These are phyloP conservation scores for Hypomontagnella submonticulosa DNA, from an alignment of 495 filamentous ascomycete genomes.

Conservation along the genomic window DNA sequence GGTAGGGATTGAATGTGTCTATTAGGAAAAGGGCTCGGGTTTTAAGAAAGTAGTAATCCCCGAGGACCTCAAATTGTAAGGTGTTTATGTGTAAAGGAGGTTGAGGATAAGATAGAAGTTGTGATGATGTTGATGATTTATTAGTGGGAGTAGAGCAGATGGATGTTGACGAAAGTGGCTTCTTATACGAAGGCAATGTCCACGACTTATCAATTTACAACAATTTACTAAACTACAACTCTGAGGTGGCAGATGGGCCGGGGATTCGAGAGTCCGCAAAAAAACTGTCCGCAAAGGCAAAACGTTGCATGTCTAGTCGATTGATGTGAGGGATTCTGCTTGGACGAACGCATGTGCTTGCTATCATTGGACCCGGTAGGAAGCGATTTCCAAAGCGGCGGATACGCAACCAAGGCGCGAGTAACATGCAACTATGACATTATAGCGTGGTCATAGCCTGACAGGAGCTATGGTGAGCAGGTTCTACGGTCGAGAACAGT, in stretches of 20 bases:
- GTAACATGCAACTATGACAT: slow-evolving; percentile 44
- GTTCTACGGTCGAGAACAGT: slow-evolving; percentile 10
- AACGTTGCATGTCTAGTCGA: slow-evolving; percentile 7
- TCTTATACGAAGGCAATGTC: slow-evolving; percentile 18
- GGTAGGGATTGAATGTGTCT: background rate
- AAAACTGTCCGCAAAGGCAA: slow-evolving; percentile 5
- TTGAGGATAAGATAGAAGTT: slow-evolving; percentile 1
- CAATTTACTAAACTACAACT: slow-evolving; percentile 18
- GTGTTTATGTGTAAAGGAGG: slow-evolving; percentile 9
- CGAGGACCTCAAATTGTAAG: slow-evolving; percentile 21
- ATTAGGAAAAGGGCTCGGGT: slow-evolving; percentile 15
- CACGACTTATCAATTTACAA: background rate
- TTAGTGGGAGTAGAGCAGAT: slow-evolving; percentile 1
- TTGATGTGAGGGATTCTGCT: slow-evolving; percentile 28
- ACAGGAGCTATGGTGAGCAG: slow-evolving; percentile 19
- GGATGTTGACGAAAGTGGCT: slow-evolving; percentile 21
- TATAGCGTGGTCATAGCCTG: slow-evolving; percentile 47
- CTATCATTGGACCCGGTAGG: slow-evolving; percentile 37
- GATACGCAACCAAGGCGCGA: slow-evolving; percentile 28
- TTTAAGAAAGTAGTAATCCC: slow-evolving; percentile 1
- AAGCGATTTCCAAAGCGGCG: slow-evolving; percentile 27
- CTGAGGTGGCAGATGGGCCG: slow-evolving; percentile 28
- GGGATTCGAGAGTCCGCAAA: slow-evolving; percentile 1
- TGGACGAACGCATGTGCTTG: slow-evolving; percentile 32
- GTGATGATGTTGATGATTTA: slow-evolving; percentile 22